Percentiles rank a stretch among this genome's conserved stretches.
Evolutionary conservation across 306 rosid species (phyloP).

Genomic region (Sesbania bispinosa): DNA sequence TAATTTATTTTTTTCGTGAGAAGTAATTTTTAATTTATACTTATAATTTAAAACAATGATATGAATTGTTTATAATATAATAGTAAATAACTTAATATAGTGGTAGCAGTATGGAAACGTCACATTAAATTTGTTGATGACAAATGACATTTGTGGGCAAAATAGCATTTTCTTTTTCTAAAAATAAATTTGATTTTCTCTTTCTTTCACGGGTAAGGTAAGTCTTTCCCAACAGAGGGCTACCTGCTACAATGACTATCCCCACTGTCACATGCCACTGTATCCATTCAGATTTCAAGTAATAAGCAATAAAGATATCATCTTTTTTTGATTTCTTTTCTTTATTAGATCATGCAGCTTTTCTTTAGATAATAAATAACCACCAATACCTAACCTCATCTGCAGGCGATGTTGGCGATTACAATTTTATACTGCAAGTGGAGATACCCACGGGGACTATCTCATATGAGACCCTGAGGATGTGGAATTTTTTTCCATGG

Average conservation of each 20-base stretch:
- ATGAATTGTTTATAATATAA: too few relatives aligned
- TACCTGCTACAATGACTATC: constrained; percentile 23
- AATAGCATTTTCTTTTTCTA: background rate
- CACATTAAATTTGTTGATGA: background rate
- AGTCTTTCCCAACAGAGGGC: constrained; percentile 3
- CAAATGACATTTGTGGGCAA: background rate
- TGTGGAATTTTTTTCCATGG: too few relatives aligned
- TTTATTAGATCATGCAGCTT: constrained; percentile 3
- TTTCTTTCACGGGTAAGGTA: constrained; percentile 25
- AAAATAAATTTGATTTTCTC: background rate
- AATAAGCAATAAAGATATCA: background rate
- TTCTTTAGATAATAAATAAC: constrained; percentile 1
- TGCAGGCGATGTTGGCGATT: background rate
- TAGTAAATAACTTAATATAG: too few relatives aligned
- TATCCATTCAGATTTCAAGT: constrained; percentile 22
- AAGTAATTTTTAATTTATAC: too few relatives aligned
- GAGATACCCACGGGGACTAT: too few relatives aligned
- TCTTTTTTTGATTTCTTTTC: background rate
- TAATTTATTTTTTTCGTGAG: background rate
- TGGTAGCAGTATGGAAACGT: background rate
- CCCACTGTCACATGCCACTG: constrained; percentile 22
- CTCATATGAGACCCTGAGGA: too few relatives aligned
- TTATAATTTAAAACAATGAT: background rate
- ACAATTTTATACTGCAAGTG: too few relatives aligned
- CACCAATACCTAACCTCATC: background rate